These are phyloP conservation scores for Silene noctiflora DNA, from an alignment of 179 eudicot genomes.

Conservation along the genomic window DNA sequence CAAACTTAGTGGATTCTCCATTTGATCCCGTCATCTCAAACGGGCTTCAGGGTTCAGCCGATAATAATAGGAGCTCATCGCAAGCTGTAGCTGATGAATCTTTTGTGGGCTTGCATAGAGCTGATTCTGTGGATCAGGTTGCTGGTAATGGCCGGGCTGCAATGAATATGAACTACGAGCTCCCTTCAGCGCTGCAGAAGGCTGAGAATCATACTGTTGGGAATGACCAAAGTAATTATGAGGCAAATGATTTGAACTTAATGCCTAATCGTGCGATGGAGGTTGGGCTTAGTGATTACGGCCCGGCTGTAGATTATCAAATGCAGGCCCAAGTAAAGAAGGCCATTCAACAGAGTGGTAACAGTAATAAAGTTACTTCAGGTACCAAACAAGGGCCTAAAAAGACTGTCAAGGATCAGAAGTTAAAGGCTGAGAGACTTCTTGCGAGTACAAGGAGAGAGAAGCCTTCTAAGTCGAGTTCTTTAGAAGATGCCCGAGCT, in stretches of 20 bases:
- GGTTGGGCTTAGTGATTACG: constrained; percentile 36
- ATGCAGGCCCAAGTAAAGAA: constrained; percentile 44
- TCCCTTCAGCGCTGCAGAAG: constrained; percentile 21
- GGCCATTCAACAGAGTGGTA: constrained; percentile 30
- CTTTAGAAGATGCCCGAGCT: constrained; percentile 86
- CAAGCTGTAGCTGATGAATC: constrained; percentile 58
- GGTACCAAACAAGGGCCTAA: constrained; percentile 47
- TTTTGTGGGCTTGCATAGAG: constrained; percentile 57
- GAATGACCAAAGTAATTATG: constrained; percentile 39
- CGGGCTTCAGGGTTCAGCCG: constrained; percentile 37
- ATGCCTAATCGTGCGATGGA: constrained; percentile 68
- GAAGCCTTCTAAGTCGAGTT: constrained; percentile 60
- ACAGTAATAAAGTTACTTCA: constrained; percentile 30
- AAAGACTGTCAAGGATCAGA: constrained; percentile 51
- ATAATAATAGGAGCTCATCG: constrained; percentile 30
- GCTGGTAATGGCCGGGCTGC: constrained; percentile 27
- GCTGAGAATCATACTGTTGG: constrained; percentile 35
- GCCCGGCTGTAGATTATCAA: constrained; percentile 72
- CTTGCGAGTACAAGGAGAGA: constrained; percentile 50
- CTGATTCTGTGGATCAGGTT: constrained; percentile 47
- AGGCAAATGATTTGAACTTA: constrained; percentile 72
- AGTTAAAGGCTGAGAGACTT: constrained; percentile 47
- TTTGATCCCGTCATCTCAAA: constrained; percentile 50
- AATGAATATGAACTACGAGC: not conserved
- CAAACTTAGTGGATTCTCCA: constrained; percentile 34